Evolutionary conservation across 148 eudicot species (phyloP), one percentile per base, ranked within the genome.

Genomic region (Simmondsia chinensis): DNA sequence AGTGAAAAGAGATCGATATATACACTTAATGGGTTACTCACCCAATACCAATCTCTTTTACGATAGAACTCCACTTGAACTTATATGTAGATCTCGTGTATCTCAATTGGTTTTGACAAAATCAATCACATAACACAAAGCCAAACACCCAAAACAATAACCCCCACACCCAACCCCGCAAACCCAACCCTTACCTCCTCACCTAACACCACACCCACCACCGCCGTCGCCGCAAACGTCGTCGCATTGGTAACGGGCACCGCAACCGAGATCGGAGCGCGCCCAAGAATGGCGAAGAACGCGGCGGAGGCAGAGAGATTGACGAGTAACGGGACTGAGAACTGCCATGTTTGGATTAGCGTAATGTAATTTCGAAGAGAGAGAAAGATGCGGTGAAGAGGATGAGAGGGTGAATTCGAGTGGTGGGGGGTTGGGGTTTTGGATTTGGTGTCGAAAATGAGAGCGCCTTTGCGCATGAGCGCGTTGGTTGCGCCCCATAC

Each of bases 201-300:
- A 4, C 91, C 83, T 9, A 81, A 49, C 13, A 79, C 13, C 54
- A 71, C 23, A 8, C 96, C 96, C 47, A 69, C 51, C 5, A 79
- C 72, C 30, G 96, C 87, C 18, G 96, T 87, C 15, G 87, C 93
- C 28, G 77, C 75, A 53, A 87, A 87, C 9, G 93, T 87, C 1
- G 80, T 76, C 9, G 93, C 96, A 52, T 87, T 87, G 43, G 96
- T 87, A 13, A 85, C 91, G 9, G 95, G 95, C 20, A 86, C 95
- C n/a, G 87, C 91, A 4, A 87, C 33, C 0, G 94, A 82, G 20
- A 87, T 82, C 0, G 82, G 84, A 7, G 84, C 52, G 18, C 74
- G 61, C 1, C 80, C 66, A 34, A 87, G 53, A 39, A 82, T 61
- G 25, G 85, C 74, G 35, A 87, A 87, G 63, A 88, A 83, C 3